Conservation (phyloP, 805 yeast genomes). For the Torulaspora indica region DNA sequence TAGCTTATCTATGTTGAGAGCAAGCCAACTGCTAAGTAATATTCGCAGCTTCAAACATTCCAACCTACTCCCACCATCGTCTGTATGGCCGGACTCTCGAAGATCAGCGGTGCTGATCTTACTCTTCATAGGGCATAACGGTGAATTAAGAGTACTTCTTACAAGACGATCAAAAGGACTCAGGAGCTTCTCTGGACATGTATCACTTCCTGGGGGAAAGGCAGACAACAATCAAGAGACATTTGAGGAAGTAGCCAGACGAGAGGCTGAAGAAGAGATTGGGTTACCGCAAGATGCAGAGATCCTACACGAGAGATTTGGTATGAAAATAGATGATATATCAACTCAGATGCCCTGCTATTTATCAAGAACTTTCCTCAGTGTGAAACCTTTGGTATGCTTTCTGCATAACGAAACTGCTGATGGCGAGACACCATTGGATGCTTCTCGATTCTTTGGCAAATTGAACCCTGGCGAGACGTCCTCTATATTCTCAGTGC, state of each 20-base stretch:
- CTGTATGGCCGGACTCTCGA: constrained; percentile 69
- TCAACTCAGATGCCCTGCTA: constrained; percentile 64
- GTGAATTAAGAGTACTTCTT: constrained; percentile 71
- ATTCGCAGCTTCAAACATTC: constrained; percentile 18
- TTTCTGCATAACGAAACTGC: constrained; percentile 42
- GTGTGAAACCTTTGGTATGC: constrained; percentile 78
- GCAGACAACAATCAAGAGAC: constrained; percentile 65
- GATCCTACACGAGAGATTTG: constrained; percentile 41
- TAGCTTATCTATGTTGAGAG: constrained; percentile 17
- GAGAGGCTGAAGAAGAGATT: constrained; percentile 86
- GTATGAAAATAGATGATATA: constrained; percentile 56
- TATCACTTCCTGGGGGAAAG: constrained; percentile 91
- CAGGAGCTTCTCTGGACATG: constrained; percentile 79
- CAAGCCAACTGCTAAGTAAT: constrained; percentile 21
- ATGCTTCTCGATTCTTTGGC: constrained; percentile 35
- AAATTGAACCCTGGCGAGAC: constrained; percentile 73
- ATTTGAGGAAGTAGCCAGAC: constrained; percentile 67
- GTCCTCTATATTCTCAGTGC: constrained; percentile 64
- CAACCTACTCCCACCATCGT: constrained; percentile 24
- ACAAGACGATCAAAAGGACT: constrained; percentile 72
- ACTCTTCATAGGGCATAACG: constrained; percentile 64
- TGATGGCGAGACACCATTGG: constrained; percentile 32
- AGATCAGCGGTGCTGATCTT: constrained; percentile 77
- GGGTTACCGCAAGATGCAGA: constrained; percentile 56
- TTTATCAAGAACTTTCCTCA: constrained; percentile 72